Conservation (phyloP, 2,329 filamentous ascomycete species). For the Xylariaceae sp. region DNA sequence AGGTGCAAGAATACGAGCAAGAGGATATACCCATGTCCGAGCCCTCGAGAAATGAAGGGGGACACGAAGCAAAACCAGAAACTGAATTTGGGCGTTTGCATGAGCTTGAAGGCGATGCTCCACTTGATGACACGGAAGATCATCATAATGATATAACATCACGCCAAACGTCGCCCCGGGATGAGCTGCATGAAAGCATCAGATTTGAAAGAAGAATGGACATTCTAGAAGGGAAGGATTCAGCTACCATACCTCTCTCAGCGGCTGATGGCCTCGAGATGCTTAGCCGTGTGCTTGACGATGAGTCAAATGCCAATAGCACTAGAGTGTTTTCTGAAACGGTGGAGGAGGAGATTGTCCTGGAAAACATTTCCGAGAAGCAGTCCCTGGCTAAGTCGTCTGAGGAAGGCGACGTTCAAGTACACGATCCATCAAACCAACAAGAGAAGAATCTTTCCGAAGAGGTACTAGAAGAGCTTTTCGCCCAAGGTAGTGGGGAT, state of each 20-base stretch:
- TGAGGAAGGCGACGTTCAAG: background rate
- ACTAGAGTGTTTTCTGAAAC: background rate
- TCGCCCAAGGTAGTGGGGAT: background rate
- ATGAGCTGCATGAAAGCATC: background rate
- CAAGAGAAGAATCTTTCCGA: background rate
- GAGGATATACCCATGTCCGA: background rate
- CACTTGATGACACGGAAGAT: background rate
- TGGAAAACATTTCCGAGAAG: conserved; percentile 6
- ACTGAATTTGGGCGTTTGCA: background rate
- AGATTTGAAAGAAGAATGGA: background rate
- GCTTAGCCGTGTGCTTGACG: conserved; percentile 35
- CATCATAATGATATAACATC: background rate
- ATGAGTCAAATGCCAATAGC: conserved; percentile 26
- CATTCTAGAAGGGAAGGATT: background rate
- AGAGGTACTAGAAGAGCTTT: background rate
- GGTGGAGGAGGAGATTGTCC: conserved; percentile 10
- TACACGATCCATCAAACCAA: background rate
- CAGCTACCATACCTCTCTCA: conserved; percentile 22
- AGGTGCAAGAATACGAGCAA: conserved; percentile 24
- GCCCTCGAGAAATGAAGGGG: conserved; percentile 18
- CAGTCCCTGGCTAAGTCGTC: background rate
- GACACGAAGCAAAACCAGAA: conserved; percentile 6
- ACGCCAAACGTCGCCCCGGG: background rate
- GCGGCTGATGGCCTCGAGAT: conserved; percentile 42
- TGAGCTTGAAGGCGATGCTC: background rate